Conservation (phyloP, 148 eudicot species). For the Amaranthus palmeri region DNA sequence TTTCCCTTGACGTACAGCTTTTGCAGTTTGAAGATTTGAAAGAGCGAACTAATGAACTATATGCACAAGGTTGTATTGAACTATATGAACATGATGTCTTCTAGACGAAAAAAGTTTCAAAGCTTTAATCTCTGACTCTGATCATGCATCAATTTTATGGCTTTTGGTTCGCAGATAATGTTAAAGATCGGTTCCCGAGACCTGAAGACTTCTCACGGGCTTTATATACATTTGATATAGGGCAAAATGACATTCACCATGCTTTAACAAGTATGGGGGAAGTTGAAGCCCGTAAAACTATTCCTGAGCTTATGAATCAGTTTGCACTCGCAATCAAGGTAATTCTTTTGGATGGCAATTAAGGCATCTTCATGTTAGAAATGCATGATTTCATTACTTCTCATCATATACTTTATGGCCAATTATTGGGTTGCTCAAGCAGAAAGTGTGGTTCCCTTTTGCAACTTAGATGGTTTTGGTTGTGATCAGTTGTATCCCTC, state of each 20-base stretch:
- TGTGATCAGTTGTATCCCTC: not conserved
- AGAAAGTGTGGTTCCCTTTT: not conserved
- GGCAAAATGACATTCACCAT: constrained; percentile 77
- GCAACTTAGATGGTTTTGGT: not conserved
- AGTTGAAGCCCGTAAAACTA: constrained; percentile 49
- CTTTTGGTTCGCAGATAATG: constrained; percentile 7
- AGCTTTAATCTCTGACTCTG: not conserved
- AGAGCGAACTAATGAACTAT: constrained; percentile 37
- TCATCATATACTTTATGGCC: not conserved
- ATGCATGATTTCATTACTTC: not conserved
- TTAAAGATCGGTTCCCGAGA: constrained; percentile 38
- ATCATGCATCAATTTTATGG: not conserved
- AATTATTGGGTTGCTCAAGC: not conserved
- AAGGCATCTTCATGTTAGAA: constrained; percentile 37
- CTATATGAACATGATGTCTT: not conserved
- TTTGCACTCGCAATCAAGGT: constrained; percentile 56
- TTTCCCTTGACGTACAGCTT: constrained; percentile 67
- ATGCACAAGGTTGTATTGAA: constrained; percentile 22
- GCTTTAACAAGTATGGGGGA: constrained; percentile 50
- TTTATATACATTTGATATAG: constrained; percentile 78
- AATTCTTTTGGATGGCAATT: constrained; percentile 15
- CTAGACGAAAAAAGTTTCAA: not conserved
- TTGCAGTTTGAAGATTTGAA: constrained; percentile 62
- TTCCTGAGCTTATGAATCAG: constrained; percentile 64
- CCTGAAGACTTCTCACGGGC: constrained; percentile 52